Base-by-base conservation (phyloP, 352 stramenopile species). In the Phytophthora colocasiae region DNA sequence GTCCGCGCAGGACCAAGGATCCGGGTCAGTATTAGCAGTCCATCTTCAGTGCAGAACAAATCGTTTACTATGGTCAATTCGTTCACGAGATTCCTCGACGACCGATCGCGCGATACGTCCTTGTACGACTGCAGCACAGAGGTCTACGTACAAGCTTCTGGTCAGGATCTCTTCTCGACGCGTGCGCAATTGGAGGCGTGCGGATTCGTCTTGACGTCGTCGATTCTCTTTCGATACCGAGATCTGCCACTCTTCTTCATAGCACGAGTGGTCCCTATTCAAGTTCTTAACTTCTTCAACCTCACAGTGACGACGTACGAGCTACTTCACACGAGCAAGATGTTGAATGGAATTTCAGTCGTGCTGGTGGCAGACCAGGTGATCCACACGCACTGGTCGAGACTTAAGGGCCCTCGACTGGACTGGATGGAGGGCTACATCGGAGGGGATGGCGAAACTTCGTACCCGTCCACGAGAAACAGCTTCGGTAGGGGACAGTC, bases 11-110 rank as follows among this genome's bases (percentile, higher is more conserved):
- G 38, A 43, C 38, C 15, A 5, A 43, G n/a, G 38, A 4, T 50
- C 27, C 9, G 31, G 9, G 31, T 36, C 31, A 36, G 31, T 11
- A 36, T 14, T 36, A 34, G 29, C 29, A 34, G 29, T 34, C 29
- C 29, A 7, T 14, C 3, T 31, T n/a, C 43, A 12, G 53, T 61
- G 31, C 45, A 6, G 24, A 27, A 38, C 12, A 31, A 9, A 10
- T 32, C 45, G 36, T 59, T 29, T 40, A 11, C 53, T 0, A 19
- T n/a, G 9, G 9, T 52, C 17, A 80, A 80, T 56, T 66, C 72
- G 8, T 80, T 80, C 52, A 80, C 64, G n/a, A 54, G 68, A 47
- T 77, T 75, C 38, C 60, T 80, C 6, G 72, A 80, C 32, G 67
- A 75, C 4, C 72, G 68, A 56, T 75, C 68, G 1, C 63, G 68